Percentiles rank a stretch among this genome's conserved stretches.
Evolutionary conservation across 1,284 basidiomycete species (phyloP).

Genomic region (Cutaneotrichosporon spelunceum): DNA sequence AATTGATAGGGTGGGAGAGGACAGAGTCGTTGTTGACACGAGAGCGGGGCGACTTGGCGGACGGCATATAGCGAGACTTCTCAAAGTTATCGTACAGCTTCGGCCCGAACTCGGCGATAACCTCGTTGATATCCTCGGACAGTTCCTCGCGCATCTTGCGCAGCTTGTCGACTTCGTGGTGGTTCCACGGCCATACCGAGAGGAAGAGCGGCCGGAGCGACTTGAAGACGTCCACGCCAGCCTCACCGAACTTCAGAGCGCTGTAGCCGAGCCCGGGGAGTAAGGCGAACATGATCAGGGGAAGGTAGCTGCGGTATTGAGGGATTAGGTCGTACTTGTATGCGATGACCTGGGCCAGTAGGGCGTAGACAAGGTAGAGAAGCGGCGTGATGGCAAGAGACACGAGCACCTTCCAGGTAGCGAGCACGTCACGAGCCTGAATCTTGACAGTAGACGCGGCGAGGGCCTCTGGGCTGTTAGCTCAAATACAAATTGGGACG

Average conservation of each 20-base stretch:
- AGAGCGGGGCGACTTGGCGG: conserved; percentile 59
- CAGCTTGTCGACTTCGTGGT: conserved; percentile 74
- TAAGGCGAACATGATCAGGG: conserved; percentile 69
- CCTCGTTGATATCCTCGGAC: conserved; percentile 78
- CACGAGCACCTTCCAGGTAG: conserved; percentile 97
- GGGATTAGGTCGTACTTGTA: conserved; percentile 62
- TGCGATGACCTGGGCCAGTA: conserved; percentile 73
- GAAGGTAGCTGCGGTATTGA: conserved; percentile 70
- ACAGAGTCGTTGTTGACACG: conserved; percentile 40
- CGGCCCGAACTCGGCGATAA: conserved; percentile 87
- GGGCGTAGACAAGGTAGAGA: conserved; percentile 78
- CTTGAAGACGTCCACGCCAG: conserved; percentile 98
- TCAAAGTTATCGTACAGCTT: conserved; percentile 85
- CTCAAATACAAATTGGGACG: conserved; percentile 12
- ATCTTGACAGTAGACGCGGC: conserved; percentile 96
- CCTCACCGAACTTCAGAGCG: conserved; percentile 96
- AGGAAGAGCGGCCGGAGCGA: conserved; percentile 88
- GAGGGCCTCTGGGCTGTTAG: conserved; percentile 70
- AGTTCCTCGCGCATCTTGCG: conserved; percentile 75
- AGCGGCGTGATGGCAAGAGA: conserved; percentile 86
- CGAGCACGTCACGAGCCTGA: conserved; percentile 89
- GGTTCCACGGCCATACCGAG: conserved; percentile 86
- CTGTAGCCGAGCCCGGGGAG: conserved; percentile 90
- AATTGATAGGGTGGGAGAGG: conserved; percentile 50
- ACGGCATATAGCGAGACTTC: conserved; percentile 77